These are phyloP conservation scores for Lenwebbia sp. DNA, from an alignment of 345 rosid genomes.

Conservation along the genomic window DNA sequence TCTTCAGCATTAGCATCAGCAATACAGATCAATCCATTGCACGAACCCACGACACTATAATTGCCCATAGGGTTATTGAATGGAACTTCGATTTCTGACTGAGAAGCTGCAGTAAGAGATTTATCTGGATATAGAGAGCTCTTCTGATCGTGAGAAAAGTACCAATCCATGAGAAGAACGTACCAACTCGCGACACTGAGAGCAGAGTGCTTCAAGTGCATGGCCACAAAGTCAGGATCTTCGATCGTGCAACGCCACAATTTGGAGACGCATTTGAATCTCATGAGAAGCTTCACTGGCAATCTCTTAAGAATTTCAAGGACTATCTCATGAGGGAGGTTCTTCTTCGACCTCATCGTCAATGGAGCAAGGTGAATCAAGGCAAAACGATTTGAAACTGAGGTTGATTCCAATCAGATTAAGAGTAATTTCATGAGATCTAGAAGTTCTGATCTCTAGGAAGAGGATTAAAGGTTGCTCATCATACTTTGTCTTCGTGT, in stretches of 20 bases:
- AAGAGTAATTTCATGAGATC: no score
- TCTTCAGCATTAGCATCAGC: not conserved
- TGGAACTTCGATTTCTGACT: not conserved
- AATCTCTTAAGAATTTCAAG: not conserved
- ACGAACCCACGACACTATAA: not conserved
- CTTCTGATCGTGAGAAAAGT: not conserved
- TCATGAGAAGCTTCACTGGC: not conserved
- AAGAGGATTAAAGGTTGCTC: not conserved
- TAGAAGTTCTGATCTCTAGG: not conserved
- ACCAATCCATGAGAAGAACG: not conserved
- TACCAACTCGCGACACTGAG: not conserved
- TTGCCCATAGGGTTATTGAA: not conserved
- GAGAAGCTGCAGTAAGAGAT: not conserved
- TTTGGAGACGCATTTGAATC: not conserved
- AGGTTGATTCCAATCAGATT: no score
- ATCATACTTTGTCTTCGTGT: not conserved
- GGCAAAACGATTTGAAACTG: not conserved
- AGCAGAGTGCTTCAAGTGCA: not conserved
- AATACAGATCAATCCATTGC: not conserved
- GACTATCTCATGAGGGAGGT: not conserved
- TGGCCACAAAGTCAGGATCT: not conserved
- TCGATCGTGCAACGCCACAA: not conserved
- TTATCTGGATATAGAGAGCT: not conserved
- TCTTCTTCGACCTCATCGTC: not conserved
- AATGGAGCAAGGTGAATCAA: not conserved